Conservation (phyloP, 768 basidiomycete genomes). For the Ramaria sp. region DNA sequence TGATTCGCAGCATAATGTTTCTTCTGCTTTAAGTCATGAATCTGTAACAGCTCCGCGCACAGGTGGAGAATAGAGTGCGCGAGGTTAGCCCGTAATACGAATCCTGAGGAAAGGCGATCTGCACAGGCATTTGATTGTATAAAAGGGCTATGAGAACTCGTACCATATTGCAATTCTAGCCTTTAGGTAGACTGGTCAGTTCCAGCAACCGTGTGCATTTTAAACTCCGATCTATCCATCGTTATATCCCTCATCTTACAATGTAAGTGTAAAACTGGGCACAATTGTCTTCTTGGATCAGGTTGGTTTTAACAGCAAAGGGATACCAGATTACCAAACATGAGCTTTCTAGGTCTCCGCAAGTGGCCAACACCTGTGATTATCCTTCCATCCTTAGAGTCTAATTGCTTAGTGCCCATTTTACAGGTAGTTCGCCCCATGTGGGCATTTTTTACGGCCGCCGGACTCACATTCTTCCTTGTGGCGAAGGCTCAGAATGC, state of each 20-base stretch:
- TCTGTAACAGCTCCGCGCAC: neutral
- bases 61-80: no score
- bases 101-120: no score
- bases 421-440: slow-evolving; percentile 56
- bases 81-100: no score
- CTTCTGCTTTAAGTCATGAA: neutral
- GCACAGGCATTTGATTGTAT: no score
- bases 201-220: no score
- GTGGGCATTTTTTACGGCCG: slow-evolving; percentile 73
- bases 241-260: neutral
- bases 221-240: no score
- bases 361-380: slow-evolving; percentile 73
- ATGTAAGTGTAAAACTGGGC: neutral
- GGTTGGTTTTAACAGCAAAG: neutral
- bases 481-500: slow-evolving; percentile 57
- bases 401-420: slow-evolving; percentile 6
- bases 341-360: slow-evolving; percentile 72
- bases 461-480: slow-evolving; percentile 52
- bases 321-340: slow-evolving; percentile 15
- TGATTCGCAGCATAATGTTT: neutral
- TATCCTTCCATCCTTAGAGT: slow-evolving; percentile 14
- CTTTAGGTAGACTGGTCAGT: no score
- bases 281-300: neutral
- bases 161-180: no score
- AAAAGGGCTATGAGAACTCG: no score